phyloP scores from a whole-genome alignment of 371 early-diverging fungal species.

The Saksenaea vasiformis region DNA sequence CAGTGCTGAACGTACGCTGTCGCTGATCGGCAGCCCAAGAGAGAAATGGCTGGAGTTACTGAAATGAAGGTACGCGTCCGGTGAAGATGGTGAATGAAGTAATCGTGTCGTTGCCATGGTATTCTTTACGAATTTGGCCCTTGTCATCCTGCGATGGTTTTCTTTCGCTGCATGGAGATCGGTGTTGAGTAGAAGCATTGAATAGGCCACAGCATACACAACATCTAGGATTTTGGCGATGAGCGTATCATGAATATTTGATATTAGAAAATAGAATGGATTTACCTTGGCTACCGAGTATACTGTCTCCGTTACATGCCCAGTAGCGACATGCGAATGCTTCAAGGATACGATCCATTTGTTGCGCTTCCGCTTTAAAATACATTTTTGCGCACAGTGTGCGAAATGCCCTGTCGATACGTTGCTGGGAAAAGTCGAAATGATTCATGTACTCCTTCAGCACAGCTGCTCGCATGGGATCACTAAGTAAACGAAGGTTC shows the following conservation, averaged over 20 bases:
- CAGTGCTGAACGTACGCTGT: slow-evolving; percentile 11
- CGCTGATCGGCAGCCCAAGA: slow-evolving; percentile 5
- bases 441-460: slow-evolving; percentile 14
- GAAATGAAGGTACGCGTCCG: neutral
- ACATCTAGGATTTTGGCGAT: slow-evolving; percentile 42
- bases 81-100: neutral
- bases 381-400: slow-evolving; percentile 74
- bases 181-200: slow-evolving; percentile 87
- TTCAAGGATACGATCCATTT: slow-evolving; percentile 84
- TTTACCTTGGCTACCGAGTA: slow-evolving; percentile 49
- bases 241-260: too few relatives aligned
- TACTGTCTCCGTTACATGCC: slow-evolving; percentile 71
- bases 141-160: slow-evolving; percentile 60
- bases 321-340: slow-evolving; percentile 80
- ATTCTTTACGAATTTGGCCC: slow-evolving; percentile 59
- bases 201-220: slow-evolving; percentile 84
- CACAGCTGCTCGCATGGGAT: slow-evolving; percentile 11
- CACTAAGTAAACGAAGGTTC: slow-evolving; percentile 13
- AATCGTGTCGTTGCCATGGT: slow-evolving; percentile 49
- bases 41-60: neutral
- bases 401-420: slow-evolving; percentile 26
- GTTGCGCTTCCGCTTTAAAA: slow-evolving; percentile 89
- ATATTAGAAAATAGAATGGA: too few relatives aligned
- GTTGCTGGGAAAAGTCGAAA: slow-evolving; percentile 11
- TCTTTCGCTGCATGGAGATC: slow-evolving; percentile 84